These are phyloP conservation scores for Phylloporus arenicola DNA, from an alignment of 768 basidiomycete species.

Conservation along the genomic window DNA sequence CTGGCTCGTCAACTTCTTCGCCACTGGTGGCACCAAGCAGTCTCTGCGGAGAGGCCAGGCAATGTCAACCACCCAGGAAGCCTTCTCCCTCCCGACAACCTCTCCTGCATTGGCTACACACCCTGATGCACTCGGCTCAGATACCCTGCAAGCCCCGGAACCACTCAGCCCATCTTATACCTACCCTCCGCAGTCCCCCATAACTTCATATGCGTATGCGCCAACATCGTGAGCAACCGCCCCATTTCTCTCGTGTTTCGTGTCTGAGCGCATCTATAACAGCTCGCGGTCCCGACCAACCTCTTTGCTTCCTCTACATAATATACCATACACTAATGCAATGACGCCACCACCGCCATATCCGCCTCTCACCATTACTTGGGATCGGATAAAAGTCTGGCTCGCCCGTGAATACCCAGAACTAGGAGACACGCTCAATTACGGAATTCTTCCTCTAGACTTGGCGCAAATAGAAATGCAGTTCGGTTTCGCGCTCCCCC, in stretches of 20 bases:
- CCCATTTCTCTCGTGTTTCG: conserved; percentile 1
- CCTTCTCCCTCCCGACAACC: conserved; percentile 78
- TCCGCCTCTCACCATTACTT: conserved; percentile 78
- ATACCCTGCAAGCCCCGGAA: conserved; percentile 47
- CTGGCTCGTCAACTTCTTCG: conserved; percentile 69
- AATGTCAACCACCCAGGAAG: conserved; percentile 77
- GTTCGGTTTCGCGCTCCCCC: conserved; percentile 79
- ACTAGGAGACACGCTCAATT: conserved; percentile 95
- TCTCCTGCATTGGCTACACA: conserved; percentile 53
- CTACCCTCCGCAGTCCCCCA: conserved; percentile 65
- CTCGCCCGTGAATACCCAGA: too few species aligned
- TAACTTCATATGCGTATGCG: conserved; percentile 53
- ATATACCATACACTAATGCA: conserved; percentile 31
- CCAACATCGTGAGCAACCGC: conserved; percentile 44
- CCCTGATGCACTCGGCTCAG: conserved; percentile 56
- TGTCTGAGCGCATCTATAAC: conserved; percentile 3
- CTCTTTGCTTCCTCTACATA: conserved; percentile 65
- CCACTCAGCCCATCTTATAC: conserved; percentile 55
- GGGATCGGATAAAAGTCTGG: conserved; percentile 40
- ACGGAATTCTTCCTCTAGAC: conserved; percentile 76
- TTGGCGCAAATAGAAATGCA: conserved; percentile 78
- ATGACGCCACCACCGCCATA: conserved; percentile 36
- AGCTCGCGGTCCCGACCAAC: conserved; percentile 44
- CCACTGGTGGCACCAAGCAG: conserved; percentile 42
- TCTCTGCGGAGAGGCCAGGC: conserved; percentile 56